A percentile compares a stretch with the other conserved stretches of the same genome.
phyloP scores from a whole-genome alignment of 495 filamentous ascomycete species.

The Penicillium coffeae region DNA sequence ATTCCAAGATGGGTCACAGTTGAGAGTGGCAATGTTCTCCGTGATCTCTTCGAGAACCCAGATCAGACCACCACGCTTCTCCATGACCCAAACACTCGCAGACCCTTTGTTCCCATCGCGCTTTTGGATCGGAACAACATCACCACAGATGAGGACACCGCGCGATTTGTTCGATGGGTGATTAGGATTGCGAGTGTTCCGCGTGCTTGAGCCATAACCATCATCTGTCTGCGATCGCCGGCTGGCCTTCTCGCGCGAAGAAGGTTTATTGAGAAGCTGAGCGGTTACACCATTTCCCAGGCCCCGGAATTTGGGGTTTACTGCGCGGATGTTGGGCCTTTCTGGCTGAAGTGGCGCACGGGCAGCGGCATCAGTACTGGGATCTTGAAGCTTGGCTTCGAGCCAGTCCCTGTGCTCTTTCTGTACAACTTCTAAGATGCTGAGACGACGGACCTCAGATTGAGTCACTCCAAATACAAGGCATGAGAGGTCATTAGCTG shows the following conservation, averaged over 20 bases:
- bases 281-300: conserved; percentile 81
- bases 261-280: conserved; percentile 79
- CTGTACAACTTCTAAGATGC: conserved; percentile 90
- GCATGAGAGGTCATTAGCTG: conserved; percentile 96
- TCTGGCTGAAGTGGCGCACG: conserved; percentile 34
- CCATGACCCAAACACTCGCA: conserved; percentile 96
- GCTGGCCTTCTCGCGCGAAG: conserved; percentile 58
- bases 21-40: conserved; percentile 78
- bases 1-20: conserved; percentile 67
- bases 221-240: conserved; percentile 70
- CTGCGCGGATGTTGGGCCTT: conserved; percentile 35
- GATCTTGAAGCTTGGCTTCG: conserved; percentile 72
- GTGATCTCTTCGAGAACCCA: conserved; percentile 98
- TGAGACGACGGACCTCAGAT: conserved; percentile 88
- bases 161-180: conserved; percentile 73
- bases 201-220: conserved; percentile 64
- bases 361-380: conserved; percentile 46
- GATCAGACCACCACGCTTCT: conserved; percentile 88
- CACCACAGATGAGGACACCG: conserved; percentile 89
- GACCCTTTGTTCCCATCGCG: conserved; percentile 86
- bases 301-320: conserved; percentile 50
- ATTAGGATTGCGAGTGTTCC: conserved; percentile 43
- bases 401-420: conserved; percentile 86
- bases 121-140: conserved; percentile 95
- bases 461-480: conserved; percentile 93